Conservation (phyloP, 805 yeast species). For the Starmerella gropengiesseri region DNA sequence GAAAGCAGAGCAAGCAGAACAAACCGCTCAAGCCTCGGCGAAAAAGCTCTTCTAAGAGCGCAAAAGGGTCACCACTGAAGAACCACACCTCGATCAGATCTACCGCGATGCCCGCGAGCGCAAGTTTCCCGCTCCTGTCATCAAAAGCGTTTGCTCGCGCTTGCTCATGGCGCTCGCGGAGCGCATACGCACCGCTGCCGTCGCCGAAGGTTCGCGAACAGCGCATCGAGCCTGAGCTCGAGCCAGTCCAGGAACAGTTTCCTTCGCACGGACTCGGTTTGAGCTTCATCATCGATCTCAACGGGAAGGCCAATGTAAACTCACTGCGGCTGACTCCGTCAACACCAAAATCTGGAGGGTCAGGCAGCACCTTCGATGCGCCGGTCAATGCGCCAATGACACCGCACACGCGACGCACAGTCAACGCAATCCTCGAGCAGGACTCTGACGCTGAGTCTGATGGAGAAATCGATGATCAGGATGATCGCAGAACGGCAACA, state of each 20-base stretch:
- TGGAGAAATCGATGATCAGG: slow-evolving; percentile 2
- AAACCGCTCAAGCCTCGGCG: background rate
- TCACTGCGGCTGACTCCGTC: background rate
- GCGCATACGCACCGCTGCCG: background rate
- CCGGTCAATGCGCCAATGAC: background rate
- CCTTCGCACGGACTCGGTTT: slow-evolving; percentile 10
- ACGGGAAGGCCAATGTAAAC: slow-evolving; percentile 11
- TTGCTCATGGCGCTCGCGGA: background rate
- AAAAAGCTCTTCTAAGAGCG: too few relatives aligned
- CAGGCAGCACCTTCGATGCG: too few relatives aligned
- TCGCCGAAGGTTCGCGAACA: background rate
- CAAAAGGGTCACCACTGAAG: too few relatives aligned
- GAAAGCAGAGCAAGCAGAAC: slow-evolving; percentile 5
- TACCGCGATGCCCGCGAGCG: too few relatives aligned
- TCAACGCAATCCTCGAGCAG: slow-evolving; percentile 3
- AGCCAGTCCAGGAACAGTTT: slow-evolving; percentile 4
- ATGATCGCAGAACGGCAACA: background rate
- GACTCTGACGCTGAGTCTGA: slow-evolving; percentile 14
- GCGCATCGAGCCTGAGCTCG: background rate
- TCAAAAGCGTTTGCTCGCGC: slow-evolving; percentile 15
- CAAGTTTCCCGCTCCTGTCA: slow-evolving; percentile 11
- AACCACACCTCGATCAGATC: too few relatives aligned
- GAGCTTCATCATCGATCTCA: slow-evolving; percentile 10
- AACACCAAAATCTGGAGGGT: background rate
- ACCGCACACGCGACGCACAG: slow-evolving; percentile 3